Base-by-base conservation (phyloP, 139 green algal genomes). In the Chlamydomonas sp. region DNA sequence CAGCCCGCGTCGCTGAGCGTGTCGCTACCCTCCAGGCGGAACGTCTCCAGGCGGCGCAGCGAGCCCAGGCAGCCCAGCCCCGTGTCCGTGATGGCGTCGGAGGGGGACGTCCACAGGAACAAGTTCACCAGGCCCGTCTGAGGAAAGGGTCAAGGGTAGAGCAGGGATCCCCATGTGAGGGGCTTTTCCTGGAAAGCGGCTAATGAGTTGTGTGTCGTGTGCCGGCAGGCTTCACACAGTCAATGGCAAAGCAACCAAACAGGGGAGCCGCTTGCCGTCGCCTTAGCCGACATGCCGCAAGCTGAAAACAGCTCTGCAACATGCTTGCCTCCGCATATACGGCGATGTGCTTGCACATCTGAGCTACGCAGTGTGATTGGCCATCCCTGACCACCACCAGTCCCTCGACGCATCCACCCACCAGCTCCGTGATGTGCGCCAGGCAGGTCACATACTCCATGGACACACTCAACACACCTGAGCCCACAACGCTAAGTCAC, bases 101-200 rank as follows among this genome's bases (percentile, higher is more conserved):
- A 57, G 63, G 84, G 84, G 63, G 75, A 78, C 75, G 59, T 77
- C 84, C 84, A 88, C 63, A 88, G 84, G 77, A 88, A 88, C 17
- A 88, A 64, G 75, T 88, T 88, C 3, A 83, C 84, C 49, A 88
- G 84, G 62, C 64, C 75, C 5, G 63, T 83, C 84, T 88, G 84
- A 7, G 71, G 69, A 18, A n/a, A 6, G n/a, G 67, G 58, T 77
- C 57, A 61, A 62, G 3, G 80, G 17, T 57, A 4, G 58, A 6
- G 59, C 58, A 80, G 31, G 73, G 71, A 5, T 77, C 20, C 20
- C 5, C 3, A 59, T 4, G 67, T 73, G 7, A 4, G 67, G 64
- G 64, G 31, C 31, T 49, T 49, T 49, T 49, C 31, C 31, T 49
- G 31, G 31, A 49, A 49, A 49, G 31, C 31, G 31, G 31, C 31